phyloP scores from a whole-genome alignment of 495 filamentous ascomycete genomes.

The Cercophora scortea region DNA sequence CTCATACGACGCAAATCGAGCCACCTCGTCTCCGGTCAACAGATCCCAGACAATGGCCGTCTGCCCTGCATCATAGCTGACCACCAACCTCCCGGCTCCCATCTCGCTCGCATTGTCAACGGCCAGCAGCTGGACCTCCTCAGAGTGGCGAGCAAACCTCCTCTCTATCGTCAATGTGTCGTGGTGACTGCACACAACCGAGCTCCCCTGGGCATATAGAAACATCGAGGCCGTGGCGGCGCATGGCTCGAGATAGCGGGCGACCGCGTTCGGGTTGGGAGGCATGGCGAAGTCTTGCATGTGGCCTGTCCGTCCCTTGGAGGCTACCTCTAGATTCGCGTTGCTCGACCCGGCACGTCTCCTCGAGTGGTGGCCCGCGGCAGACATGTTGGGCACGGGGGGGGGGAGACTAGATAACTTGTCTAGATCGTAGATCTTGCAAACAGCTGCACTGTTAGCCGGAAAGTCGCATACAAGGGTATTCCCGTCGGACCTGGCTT shows the following conservation, averaged over 20 bases:
- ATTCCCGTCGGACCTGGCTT: slow-evolving; percentile 6
- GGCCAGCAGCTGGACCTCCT: slow-evolving; percentile 73
- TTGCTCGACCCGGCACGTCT: slow-evolving; percentile 54
- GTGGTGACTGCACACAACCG: slow-evolving; percentile 76
- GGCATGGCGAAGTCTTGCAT: slow-evolving; percentile 40
- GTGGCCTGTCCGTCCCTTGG: slow-evolving; percentile 32
- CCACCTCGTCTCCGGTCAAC: slow-evolving; percentile 82
- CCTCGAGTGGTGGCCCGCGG: slow-evolving; percentile 39
- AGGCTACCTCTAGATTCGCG: slow-evolving; percentile 35
- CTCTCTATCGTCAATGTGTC: slow-evolving; percentile 88
- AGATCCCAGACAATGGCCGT: slow-evolving; percentile 97
- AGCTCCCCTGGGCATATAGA: slow-evolving; percentile 72
- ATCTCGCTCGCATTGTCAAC: slow-evolving; percentile 90
- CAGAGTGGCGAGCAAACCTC: slow-evolving; percentile 74
- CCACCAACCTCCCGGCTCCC: slow-evolving; percentile 75
- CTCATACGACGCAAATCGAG: slow-evolving; percentile 86
- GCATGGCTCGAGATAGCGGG: slow-evolving; percentile 67
- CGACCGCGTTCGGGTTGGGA: slow-evolving; percentile 39
- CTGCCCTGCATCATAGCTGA: slow-evolving; percentile 87
- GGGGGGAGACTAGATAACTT: slow-evolving; percentile 22
- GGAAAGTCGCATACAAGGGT: slow-evolving; percentile 11
- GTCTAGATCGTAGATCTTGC: slow-evolving; percentile 12
- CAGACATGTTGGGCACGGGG: slow-evolving; percentile 31
- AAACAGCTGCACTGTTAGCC: slow-evolving; percentile 13
- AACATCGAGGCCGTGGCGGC: slow-evolving; percentile 83